A percentile compares a stretch with the other conserved stretches of the same genome.
phyloP scores from a whole-genome alignment of 2,329 filamentous ascomycete genomes.

The Colletotrichum lindemuthianum region DNA sequence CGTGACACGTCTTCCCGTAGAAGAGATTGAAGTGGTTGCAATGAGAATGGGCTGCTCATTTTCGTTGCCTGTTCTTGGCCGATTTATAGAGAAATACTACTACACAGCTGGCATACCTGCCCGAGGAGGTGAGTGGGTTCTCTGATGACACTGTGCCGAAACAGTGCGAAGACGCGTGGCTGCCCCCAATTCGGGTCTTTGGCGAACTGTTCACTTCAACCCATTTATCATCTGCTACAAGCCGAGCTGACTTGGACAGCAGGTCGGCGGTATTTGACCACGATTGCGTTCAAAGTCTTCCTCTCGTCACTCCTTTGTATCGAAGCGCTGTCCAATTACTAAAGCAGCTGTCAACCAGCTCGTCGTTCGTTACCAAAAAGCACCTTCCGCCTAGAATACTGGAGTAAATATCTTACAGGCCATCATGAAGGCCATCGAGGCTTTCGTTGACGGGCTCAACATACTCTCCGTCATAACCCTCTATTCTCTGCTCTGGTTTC shows the following conservation, averaged over 20 bases:
- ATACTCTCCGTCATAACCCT: slow-evolving; percentile 25
- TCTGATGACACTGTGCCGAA: slow-evolving; percentile 1
- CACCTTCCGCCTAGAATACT: neutral
- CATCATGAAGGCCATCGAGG: slow-evolving; percentile 32
- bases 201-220: slow-evolving; percentile 33
- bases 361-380: neutral
- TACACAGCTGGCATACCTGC: too few species aligned
- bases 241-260: neutral
- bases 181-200: neutral
- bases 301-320: too few species aligned
- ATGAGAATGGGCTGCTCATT: too few species aligned
- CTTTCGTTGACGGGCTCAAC: slow-evolving; percentile 30
- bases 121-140: too few species aligned
- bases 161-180: slow-evolving; percentile 26
- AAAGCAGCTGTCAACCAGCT: neutral
- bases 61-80: too few species aligned
- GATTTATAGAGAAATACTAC: too few species aligned
- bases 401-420: slow-evolving; percentile 2
- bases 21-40: too few species aligned
- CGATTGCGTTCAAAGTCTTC: too few species aligned
- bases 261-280: neutral
- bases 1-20: too few species aligned
- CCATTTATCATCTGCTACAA: slow-evolving; percentile 1
- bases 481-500: slow-evolving; percentile 20
- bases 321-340: too few species aligned